phyloP scores from a whole-genome alignment of 345 rosid genomes.

The Clausena lansium region DNA sequence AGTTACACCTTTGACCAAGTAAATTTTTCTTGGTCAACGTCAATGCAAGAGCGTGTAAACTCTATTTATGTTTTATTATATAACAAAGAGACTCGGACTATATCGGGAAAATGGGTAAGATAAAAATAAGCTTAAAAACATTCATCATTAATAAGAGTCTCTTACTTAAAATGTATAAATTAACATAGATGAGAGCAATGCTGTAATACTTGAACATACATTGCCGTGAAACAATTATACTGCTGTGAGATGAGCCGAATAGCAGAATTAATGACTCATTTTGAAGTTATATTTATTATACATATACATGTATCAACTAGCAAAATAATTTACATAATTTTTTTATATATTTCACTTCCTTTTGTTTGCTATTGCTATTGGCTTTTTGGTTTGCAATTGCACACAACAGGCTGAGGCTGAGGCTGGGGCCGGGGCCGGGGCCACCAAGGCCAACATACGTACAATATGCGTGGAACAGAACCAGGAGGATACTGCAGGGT shows the following conservation, averaged over 20 bases:
- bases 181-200: background rate
- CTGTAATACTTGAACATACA: no score
- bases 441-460: no score
- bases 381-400: background rate
- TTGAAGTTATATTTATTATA: background rate
- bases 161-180: no score
- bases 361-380: background rate
- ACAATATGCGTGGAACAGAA: no score
- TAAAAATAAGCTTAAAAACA: background rate
- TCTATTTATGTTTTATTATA: no score
- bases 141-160: background rate
- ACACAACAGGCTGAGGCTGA: background rate
- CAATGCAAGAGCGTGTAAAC: no score
- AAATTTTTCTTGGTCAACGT: background rate
- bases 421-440: background rate
- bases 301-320: no score
- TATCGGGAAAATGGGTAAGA: no score
- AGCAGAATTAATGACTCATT: background rate
- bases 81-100: no score
- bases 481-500: no score
- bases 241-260: no score
- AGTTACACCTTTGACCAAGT: constrained; percentile 1
- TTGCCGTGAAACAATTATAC: background rate
- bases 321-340: background rate
- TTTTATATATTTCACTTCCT: background rate